Percentiles rank a stretch among this genome's conserved stretches.
Conservation (phyloP, 768 basidiomycete genomes). For the Suillus alpinus region DNA sequence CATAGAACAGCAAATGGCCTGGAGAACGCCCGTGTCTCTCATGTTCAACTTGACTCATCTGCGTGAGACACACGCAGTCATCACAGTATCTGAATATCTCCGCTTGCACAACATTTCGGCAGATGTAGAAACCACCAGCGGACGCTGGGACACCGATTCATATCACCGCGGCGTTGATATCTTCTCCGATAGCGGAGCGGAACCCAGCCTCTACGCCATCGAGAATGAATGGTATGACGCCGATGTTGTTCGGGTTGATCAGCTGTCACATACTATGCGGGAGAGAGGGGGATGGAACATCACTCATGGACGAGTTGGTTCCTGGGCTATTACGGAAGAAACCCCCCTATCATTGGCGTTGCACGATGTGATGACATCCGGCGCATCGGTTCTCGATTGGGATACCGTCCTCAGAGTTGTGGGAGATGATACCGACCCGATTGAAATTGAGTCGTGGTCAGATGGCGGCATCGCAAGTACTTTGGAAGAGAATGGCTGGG, state of each 20-base stretch:
- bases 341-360: constrained; percentile 16
- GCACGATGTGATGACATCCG: constrained; percentile 8
- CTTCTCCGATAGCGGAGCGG: constrained; percentile 9
- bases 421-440: constrained; percentile 15
- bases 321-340: constrained; percentile 13
- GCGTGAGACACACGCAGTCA: constrained; percentile 32
- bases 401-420: constrained; percentile 18
- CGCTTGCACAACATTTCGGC: constrained; percentile 36
- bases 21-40: constrained; percentile 31
- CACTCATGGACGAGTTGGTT: constrained; percentile 16
- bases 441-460: constrained; percentile 17
- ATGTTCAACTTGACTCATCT: constrained; percentile 46
- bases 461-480: constrained; percentile 30
- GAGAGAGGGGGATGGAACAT: constrained; percentile 30
- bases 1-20: constrained; percentile 34
- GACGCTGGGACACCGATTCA: constrained; percentile 33
- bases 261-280: constrained; percentile 30
- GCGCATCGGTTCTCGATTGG: constrained; percentile 25
- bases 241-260: constrained; percentile 35
- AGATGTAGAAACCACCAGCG: constrained; percentile 33
- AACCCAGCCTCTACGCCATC: constrained; percentile 31
- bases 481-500: constrained; percentile 38
- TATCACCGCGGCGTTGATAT: constrained; percentile 28
- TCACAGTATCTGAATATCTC: constrained; percentile 42
- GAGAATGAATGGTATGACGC: constrained; percentile 40